Evolutionary conservation across 371 early-diverging fungal genomes (phyloP).

Genomic region (Rhizomucor miehei): DNA sequence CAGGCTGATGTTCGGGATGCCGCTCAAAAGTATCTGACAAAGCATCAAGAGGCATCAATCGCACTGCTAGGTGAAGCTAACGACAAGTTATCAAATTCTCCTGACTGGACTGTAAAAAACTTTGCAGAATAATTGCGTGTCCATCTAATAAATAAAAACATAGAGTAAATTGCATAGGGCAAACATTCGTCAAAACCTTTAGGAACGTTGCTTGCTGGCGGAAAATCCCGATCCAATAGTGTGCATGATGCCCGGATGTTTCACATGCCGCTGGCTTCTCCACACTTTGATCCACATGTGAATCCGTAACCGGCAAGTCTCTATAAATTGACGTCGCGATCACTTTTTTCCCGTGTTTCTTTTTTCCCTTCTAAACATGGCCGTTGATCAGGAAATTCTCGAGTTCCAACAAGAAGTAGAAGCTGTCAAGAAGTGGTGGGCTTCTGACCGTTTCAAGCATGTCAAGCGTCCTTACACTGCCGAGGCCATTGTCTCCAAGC

Average conservation of each 20-base stretch:
- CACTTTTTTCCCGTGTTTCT: slow-evolving; percentile 1
- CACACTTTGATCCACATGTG: too few species aligned
- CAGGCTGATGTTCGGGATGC: slow-evolving; percentile 69
- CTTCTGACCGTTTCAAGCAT: slow-evolving; percentile 76
- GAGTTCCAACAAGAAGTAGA: slow-evolving; percentile 52
- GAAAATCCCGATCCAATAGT: too few species aligned
- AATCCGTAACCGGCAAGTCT: too few species aligned
- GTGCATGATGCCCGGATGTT: too few species aligned
- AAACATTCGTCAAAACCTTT: too few species aligned
- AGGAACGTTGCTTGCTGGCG: too few species aligned
- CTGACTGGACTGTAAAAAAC: too few species aligned
- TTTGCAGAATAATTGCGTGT: too few species aligned
- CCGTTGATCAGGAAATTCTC: slow-evolving; percentile 17
- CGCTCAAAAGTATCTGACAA: slow-evolving; percentile 46
- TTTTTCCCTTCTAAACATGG: slow-evolving; percentile 3
- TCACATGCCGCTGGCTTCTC: too few species aligned
- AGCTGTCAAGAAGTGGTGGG: slow-evolving; percentile 91
- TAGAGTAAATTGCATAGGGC: too few species aligned
- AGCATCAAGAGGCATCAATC: slow-evolving; percentile 14
- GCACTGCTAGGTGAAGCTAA: slow-evolving; percentile 45
- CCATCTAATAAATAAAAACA: too few species aligned
- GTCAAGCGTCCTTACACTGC: slow-evolving; percentile 92
- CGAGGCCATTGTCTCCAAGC: slow-evolving; percentile 86
- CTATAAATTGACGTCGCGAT: slow-evolving; percentile 1
- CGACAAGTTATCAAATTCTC: slow-evolving; percentile 18